Base-by-base conservation (phyloP, 345 rosid genomes). In the Capsella bursapastoris region DNA sequence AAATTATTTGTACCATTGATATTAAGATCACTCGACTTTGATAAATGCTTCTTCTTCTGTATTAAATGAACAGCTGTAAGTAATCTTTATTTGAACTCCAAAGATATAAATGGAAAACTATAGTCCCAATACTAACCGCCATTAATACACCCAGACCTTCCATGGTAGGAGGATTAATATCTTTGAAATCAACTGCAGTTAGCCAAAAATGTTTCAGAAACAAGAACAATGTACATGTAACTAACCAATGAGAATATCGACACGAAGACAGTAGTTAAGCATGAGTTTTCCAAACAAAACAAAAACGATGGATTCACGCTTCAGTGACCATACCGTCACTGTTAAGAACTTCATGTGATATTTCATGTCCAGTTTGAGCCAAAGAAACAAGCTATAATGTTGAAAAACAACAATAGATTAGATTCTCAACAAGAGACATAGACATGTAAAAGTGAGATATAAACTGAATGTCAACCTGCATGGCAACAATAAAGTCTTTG, bases 301-400 rank as follows among this genome's bases (percentile, higher is more conserved):
- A 38, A 38, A 27, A 18, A 57, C 14, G 1, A 37, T 12, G 4
- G 13, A 29, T 41, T 15, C 38, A 11, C 1, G 45, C 3, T 60
- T 68, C 7, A 55, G 18, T 13, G 28, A 53, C 29, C 69, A 57
- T 76, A 87, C 94, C 80, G 32, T 84, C 74, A 22, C 72, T 79
- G 63, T 75, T 80, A 11, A 80, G 75, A 57, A 91, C 73, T 72
- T 90, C 96, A 58, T 71, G 73, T 0, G 90, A 80, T 76, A 92
- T 68, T 75, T 81, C 85, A 55, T 77, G 78, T 48, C 93, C 95
- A 56, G 84, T 84, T 83, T 91, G 97, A 25, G 89, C 86, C 73
- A 82, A 73, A 35, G 97, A 88, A 82, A 94, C 87, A 57, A 94
- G 75, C 98, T 94, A 82, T 68, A 84, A 15, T 66, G 35, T 43